Evolutionary conservation across 331 rosid genomes (phyloP), one percentile per base, ranked within the genome.

Genomic region (Quercus tomentella): DNA sequence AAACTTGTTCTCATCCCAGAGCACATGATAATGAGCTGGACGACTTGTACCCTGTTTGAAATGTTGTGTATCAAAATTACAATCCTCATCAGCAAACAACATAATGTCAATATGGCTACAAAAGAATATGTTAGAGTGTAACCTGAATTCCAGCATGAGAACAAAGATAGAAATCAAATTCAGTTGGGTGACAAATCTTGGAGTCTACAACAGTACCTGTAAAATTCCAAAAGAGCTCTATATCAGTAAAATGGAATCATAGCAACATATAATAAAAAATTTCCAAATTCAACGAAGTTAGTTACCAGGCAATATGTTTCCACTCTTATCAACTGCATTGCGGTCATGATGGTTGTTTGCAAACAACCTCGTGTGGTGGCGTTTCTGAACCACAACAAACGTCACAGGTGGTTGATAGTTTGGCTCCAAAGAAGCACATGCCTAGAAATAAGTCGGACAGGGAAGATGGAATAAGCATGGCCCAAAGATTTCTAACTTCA

Each of bases 91-190:
- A 43, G 14, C 18, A 62, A 66, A n/a, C 21, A 45, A 26, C 18
- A 17, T n/a, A 11, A 8, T 33, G 7, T 2, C 41, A 20, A 20
- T 18, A 14, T 5, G 73, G 41, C 31, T 9, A 26, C 10, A 18
- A 28, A 22, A 9, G 20, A 10, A n/a, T 14, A 21, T 7, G 49
- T 54, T 72, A 28, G 12, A 35, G 21, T 3, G 14, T 33, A 73
- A 89, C 99, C 97, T 96, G 97, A 37, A 93, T 93, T 52, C 99
- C 99, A 26, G 99, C 99, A 76, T 96, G 99, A 56, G 97, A 91
- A 51, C 99, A 96, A 1, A 96, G 92, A 58, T 96, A 96, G 54
- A 96, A 96, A 62, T 96, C 99, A 74, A 96, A 96, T 70, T 96
- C 98, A 0, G 98, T 96, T 0, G 99, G 99, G 75, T 96, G 99